A percentile compares a stretch with the other conserved stretches of the same genome.
Evolutionary conservation across 1,139 yeast genomes (phyloP).

Genomic region (Pichia sp.): DNA sequence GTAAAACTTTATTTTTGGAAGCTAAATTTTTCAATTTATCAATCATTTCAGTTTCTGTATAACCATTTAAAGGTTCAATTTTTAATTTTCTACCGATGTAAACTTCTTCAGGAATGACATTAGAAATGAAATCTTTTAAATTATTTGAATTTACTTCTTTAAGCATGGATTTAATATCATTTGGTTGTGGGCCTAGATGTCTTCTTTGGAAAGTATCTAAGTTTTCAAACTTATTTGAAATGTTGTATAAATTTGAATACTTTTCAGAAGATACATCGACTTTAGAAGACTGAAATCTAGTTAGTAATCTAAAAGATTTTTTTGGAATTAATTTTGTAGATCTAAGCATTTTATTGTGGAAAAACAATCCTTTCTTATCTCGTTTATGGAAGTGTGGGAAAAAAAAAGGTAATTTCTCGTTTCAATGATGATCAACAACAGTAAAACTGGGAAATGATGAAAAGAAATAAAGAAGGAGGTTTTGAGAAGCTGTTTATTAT

Average conservation of each 20-base stretch:
- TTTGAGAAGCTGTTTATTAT: too few relatives aligned
- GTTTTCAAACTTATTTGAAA: conserved; percentile 25
- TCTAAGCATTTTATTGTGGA: conserved; percentile 4
- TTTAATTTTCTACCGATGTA: conserved; percentile 59
- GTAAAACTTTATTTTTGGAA: conserved; percentile 59
- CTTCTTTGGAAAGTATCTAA: conserved; percentile 84
- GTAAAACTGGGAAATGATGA: neutral
- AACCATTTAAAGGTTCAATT: conserved; percentile 64
- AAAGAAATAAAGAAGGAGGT: too few relatives aligned
- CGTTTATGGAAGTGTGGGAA: neutral
- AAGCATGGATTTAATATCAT: conserved; percentile 61
- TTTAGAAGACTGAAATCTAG: conserved; percentile 20
- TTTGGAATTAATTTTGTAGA: conserved; percentile 4
- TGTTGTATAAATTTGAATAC: conserved; percentile 37
- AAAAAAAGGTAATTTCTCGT: neutral
- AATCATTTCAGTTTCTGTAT: conserved; percentile 74
- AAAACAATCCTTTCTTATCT: neutral
- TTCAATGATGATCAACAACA: neutral
- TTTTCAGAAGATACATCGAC: conserved; percentile 45
- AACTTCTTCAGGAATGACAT: conserved; percentile 74
- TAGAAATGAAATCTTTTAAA: conserved; percentile 60
- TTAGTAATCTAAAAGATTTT: neutral
- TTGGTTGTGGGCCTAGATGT: conserved; percentile 79
- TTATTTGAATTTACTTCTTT: conserved; percentile 57
- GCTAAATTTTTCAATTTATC: conserved; percentile 65